Conservation (phyloP, 768 basidiomycete genomes). For the Neoboletus magnificus region DNA sequence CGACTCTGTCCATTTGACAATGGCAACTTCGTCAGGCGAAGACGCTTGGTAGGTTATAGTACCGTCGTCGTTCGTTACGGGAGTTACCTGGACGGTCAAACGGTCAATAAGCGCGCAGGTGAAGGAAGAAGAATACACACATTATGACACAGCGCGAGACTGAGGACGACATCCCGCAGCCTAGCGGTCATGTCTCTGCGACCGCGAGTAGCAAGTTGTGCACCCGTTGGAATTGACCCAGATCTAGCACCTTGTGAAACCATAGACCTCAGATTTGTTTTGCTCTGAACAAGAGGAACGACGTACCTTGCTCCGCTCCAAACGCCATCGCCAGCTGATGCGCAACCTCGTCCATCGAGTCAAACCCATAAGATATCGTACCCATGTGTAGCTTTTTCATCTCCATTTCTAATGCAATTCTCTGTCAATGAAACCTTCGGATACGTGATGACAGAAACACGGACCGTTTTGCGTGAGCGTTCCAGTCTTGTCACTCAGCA, state of each 20-base stretch:
- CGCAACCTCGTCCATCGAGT: constrained; percentile 98
- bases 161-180: constrained; percentile 87
- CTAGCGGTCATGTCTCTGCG: constrained; percentile 93
- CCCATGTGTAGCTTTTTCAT: constrained; percentile 99
- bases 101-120: background rate
- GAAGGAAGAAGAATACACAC: constrained; percentile 41
- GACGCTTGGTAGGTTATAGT: constrained; percentile 97
- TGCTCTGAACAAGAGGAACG: background rate
- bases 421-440: background rate
- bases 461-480: constrained; percentile 95
- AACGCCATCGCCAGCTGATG: constrained; percentile 89
- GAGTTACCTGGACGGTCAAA: constrained; percentile 75
- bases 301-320: constrained; percentile 57
- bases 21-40: constrained; percentile 98
- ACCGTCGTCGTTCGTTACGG: constrained; percentile 91
- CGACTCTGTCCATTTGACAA: constrained; percentile 95
- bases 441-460: constrained; percentile 14
- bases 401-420: constrained; percentile 81
- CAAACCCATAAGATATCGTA: constrained; percentile 93
- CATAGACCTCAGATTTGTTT: background rate
- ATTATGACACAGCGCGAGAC: constrained; percentile 94
- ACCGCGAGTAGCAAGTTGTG: constrained; percentile 80
- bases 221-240: constrained; percentile 67
- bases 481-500: constrained; percentile 97
- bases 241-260: constrained; percentile 42